Evolutionary conservation across 495 filamentous ascomycete species (phyloP), one percentile per base, ranked within the genome.

Genomic region (Lasiosphaeria miniovina): DNA sequence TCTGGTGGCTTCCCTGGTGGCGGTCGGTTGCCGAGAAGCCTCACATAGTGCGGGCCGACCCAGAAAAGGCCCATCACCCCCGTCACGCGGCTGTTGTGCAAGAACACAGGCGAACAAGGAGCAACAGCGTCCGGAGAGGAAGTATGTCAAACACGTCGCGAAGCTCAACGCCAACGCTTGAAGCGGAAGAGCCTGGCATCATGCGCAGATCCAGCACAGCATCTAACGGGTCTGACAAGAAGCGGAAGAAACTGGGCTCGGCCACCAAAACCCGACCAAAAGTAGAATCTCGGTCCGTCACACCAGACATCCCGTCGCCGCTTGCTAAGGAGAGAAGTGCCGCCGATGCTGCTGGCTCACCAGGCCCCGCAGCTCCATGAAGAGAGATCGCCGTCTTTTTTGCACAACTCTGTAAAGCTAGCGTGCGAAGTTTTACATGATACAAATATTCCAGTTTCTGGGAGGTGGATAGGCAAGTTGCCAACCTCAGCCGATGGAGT

Each of bases 1-100:
- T 91, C 41, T 91, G 89, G 88, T 92, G 91, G 88, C 54, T 91
- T 80, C 86, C 84, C 73, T 70, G 80, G 83, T 64, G 84, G 59
- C 59, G 63, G 31, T 65, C 64, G 6, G 59, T 59, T 0, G 38
- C 66, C 6, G 74, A 78, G 58, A 75, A 77, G 65, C 75, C 70
- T 3, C 64, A 65, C 31, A 49, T 57, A n/a, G 62, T 45, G 5
- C 52, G 33, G 24, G 65, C 61, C 1, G 67, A 67, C 11, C 38
- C 66, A 32, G 75, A 79, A 49, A 75, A 77, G 63, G 63, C 57
- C 4, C 70, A 67, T 55, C 74, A 75, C 59, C 74, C 74, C 17
- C 74, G 74, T 12, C 67, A 77, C 57, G 57, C 71, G 9, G 70
- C 72, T 14, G 65, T 76, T 33, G 71, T 74, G 52, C 65, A 66